Evolutionary conservation across 2,329 filamentous ascomycete species (phyloP), one percentile per base, ranked within the genome.

Genomic region (Verticillium isaacii): DNA sequence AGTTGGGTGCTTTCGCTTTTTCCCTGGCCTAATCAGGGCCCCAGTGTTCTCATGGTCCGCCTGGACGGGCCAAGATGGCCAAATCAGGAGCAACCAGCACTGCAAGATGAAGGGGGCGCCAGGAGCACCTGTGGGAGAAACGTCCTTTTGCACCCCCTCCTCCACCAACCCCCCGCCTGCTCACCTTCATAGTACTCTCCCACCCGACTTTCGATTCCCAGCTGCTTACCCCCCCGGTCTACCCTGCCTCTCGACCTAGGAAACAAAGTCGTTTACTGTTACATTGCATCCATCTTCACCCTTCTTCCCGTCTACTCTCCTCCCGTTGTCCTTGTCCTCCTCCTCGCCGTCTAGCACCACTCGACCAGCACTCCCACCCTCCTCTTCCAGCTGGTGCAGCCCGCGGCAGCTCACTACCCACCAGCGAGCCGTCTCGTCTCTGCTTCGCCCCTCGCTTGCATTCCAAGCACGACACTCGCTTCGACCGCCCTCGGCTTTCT

Each of bases 391-490:
- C 12, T n/a, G 32, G 55, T 12, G 55, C 29, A 36, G 55, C 17
- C 32, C 7, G 55, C 55, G 6, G 32, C 14, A 57, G 55, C 55
- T 57, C 29, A 19, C 32, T 7, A 56, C 3, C 54, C 50, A 32
- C 32, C n/a, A 17, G 2, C 39, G 15, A 45, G 17, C 45, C 45
- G n/a, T 50, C 32, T 45, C 45, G n/a, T 50, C 32, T 45, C 39
- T 45, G 57, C 57, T 58, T 58, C 57, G 57, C 57, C 57, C 45
- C 57, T 41, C 25, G 37, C 37, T 19, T 45, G 57, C 57, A 58
- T 58, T 58, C 57, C 57, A 41, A 50, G 17, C 55, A 32, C 55
- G 17, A 36, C 55, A 36, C 17, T 32, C 54, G 32, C 54, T 32
- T 34, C 25, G 25, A 34, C 29, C n/a, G 25, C 25, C 54, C n/a